Percentiles rank a stretch among this genome's conserved stretches.
phyloP scores from a whole-genome alignment of 768 basidiomycete species.

The Cubamyces sp. region DNA sequence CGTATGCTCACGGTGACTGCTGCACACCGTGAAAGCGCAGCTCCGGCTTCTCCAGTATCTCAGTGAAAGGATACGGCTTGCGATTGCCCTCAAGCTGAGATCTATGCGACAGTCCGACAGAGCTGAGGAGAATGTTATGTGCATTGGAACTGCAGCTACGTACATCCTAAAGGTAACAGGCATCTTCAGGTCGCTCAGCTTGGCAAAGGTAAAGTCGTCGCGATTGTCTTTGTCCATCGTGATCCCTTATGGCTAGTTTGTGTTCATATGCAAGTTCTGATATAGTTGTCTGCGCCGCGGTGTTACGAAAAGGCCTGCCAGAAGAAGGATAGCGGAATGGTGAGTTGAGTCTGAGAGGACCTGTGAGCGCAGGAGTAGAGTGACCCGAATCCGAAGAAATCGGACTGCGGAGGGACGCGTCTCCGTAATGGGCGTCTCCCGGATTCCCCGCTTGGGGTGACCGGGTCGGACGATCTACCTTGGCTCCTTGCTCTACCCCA shows the following conservation, averaged over 20 bases:
- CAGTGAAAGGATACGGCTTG: conserved; percentile 70
- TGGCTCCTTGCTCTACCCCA: no score
- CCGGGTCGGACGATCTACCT: conserved; percentile 6
- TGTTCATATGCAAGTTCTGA: background rate
- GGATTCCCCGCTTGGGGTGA: background rate
- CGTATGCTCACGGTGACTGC: conserved; percentile 66
- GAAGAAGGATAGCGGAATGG: no score
- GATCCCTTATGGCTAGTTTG: background rate
- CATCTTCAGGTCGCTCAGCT: conserved; percentile 84
- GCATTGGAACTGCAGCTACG: background rate
- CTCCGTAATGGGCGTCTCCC: conserved; percentile 4
- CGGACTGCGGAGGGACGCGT: conserved; percentile 10
- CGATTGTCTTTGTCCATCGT: conserved; percentile 65
- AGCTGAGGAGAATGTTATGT: background rate
- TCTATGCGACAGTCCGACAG: conserved; percentile 42
- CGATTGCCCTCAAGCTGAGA: conserved; percentile 87
- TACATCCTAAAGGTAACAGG: conserved; percentile 89
- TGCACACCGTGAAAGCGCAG: conserved; percentile 83
- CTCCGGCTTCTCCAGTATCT: conserved; percentile 83
- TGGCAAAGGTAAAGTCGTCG: conserved; percentile 93
- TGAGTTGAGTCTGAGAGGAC: no score
- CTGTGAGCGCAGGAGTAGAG: conserved; percentile 2
- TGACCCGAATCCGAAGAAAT: conserved; percentile 11
- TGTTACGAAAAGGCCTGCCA: no score
- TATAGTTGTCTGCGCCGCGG: no score